Evolutionary conservation across 2,329 filamentous ascomycete genomes (phyloP), one percentile per base, ranked within the genome.

Genomic region (Colletotrichum sublineola): DNA sequence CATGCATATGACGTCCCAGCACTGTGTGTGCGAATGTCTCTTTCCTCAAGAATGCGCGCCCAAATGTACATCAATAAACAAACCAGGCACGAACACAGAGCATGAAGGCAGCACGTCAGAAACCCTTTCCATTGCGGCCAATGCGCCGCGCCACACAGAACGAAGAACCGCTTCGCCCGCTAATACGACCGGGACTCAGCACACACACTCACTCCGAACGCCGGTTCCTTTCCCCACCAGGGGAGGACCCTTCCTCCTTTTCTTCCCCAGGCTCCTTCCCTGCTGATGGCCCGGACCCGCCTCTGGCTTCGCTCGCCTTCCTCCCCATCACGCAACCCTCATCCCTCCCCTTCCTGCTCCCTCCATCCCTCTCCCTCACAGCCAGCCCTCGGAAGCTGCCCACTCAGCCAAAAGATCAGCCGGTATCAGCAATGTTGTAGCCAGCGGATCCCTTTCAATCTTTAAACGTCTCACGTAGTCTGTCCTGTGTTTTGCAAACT

Each of bases 311-410:
- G 67, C 68, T 63, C 24, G 58, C 68, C 63, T 67, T 65, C 38
- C 20, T 61, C 61, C 61, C 61, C 56, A 66, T 71, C 70, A 61
- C 70, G 48, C 67, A 68, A 64, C 61, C 60, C 66, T 65, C 70
- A 64, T 62, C 71, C 71, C 67, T 63, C 61, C 48, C 71, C 71
- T 46, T 71, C 62, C 56, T 63, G n/a, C 71, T 73, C 67, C 67
- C 60, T 71, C 65, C 50, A 69, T 61, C 67, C 52, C 68, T 67
- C 40, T 71, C 66, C 69, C 68, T 40, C 67, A 46, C 55, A 46
- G 55, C n/a, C 15, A 60, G 58, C 29, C 52, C 52, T 46, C 24
- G 48, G 36, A 57, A 60, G 38, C 57, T 46, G 61, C 67, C 56
- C 53, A 72, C 53, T 24, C 44, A 68, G 42, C 38, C 58, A 69